Percentiles rank a stretch among this genome's conserved stretches.
These are phyloP conservation scores for Ogataea nitratoaversa DNA, from an alignment of 805 yeast species.

Conservation along the genomic window DNA sequence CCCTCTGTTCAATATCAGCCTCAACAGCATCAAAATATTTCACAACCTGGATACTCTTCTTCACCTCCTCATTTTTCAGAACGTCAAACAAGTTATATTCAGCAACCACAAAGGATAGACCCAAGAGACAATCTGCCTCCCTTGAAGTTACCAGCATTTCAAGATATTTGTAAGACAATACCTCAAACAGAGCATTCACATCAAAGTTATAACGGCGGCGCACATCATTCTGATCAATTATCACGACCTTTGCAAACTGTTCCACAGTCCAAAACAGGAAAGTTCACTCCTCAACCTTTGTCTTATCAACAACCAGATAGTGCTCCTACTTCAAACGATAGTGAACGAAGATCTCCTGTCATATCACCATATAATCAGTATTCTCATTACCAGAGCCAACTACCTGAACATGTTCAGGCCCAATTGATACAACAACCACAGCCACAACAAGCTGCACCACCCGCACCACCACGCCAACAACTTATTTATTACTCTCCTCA, in stretches of 20 bases:
- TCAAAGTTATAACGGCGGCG: constrained; percentile 27
- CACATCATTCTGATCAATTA: constrained; percentile 36
- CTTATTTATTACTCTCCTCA: not conserved
- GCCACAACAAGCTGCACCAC: constrained; percentile 7
- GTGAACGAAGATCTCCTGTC: constrained; percentile 5
- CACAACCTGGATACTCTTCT: not conserved
- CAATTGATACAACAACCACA: not conserved
- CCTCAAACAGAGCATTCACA: not conserved
- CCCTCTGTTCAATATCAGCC: constrained; percentile 29
- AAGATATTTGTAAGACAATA: constrained; percentile 72
- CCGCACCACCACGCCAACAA: too few species aligned
- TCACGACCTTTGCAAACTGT: not conserved
- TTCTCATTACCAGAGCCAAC: constrained; percentile 1
- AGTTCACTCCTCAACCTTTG: not conserved
- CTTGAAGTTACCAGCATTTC: constrained; percentile 74
- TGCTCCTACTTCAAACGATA: constrained; percentile 2
- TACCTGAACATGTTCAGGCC: not conserved
- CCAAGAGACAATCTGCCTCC: constrained; percentile 50
- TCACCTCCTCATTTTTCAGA: constrained; percentile 33
- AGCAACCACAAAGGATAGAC: constrained; percentile 65
- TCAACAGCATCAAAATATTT: not conserved
- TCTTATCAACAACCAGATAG: not conserved
- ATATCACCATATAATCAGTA: constrained; percentile 5
- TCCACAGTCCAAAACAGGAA: not conserved
- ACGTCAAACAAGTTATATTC: constrained; percentile 67